Evolutionary conservation across 129 eudicot genomes (phyloP).

Genomic region (Flaveria robusta): DNA sequence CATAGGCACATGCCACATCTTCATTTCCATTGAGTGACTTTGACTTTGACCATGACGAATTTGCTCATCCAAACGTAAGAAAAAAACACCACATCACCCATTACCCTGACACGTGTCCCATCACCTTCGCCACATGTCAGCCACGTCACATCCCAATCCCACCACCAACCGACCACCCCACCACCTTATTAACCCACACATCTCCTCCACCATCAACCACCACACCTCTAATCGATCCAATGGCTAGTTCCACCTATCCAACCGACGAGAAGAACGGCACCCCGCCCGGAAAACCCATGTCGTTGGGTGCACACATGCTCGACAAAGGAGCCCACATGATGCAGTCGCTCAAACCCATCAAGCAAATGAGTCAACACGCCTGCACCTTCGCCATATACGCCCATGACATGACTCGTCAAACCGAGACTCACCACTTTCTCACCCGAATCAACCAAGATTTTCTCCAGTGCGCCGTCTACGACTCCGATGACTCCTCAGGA

Average conservation of each 20-base stretch:
- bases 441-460: conserved; percentile 66
- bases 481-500: conserved; percentile 50
- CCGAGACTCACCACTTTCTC: conserved; percentile 59
- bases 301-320: conserved; percentile 44
- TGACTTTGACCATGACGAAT: neutral
- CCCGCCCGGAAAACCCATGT: conserved; percentile 57
- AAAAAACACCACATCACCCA: conserved; percentile 8
- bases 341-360: conserved; percentile 64
- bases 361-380: conserved; percentile 56
- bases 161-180: neutral
- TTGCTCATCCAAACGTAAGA: conserved; percentile 9
- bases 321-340: conserved; percentile 74
- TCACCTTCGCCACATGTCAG: conserved; percentile 35
- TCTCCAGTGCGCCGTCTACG: conserved; percentile 70
- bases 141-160: conserved; percentile 23
- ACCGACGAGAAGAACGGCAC: conserved; percentile 27
- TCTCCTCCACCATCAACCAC: conserved; percentile 2
- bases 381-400: conserved; percentile 63
- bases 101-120: conserved; percentile 32
- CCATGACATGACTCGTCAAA: conserved; percentile 70
- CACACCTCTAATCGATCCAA: neutral
- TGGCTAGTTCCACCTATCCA: conserved; percentile 30
- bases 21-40: neutral
- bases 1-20: neutral
- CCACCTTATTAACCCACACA: neutral